These are phyloP conservation scores for Talaromyces liani DNA, from an alignment of 495 filamentous ascomycete genomes.

Conservation along the genomic window DNA sequence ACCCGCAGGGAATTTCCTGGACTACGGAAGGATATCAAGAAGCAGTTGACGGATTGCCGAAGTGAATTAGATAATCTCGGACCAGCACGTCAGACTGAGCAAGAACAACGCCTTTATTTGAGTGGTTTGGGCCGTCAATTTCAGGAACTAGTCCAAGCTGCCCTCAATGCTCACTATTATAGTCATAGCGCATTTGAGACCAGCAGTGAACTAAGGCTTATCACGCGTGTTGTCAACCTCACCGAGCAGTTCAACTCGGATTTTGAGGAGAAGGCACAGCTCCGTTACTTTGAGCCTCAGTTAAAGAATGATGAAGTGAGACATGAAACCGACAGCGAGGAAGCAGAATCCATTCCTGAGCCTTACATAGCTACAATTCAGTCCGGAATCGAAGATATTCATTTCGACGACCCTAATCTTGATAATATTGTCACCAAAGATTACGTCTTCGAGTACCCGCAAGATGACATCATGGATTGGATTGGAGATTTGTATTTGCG, in stretches of 20 bases:
- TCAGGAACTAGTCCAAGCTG: slow-evolving; percentile 22
- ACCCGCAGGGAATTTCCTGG: slow-evolving; percentile 44
- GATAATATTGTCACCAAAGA: slow-evolving; percentile 7
- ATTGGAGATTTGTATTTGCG: slow-evolving; percentile 13
- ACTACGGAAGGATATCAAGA: slow-evolving; percentile 32
- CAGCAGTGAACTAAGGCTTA: slow-evolving; percentile 20
- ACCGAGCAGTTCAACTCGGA: slow-evolving; percentile 18
- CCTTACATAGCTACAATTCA: background rate
- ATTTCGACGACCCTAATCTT: slow-evolving; percentile 1
- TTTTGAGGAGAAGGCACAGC: slow-evolving; percentile 29
- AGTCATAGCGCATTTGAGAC: slow-evolving; percentile 24
- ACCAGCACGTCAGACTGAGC: slow-evolving; percentile 23
- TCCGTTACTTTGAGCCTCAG: slow-evolving; percentile 7
- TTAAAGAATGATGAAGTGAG: background rate
- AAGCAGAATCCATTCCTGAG: slow-evolving; percentile 2
- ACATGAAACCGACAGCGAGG: background rate
- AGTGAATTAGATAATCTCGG: slow-evolving; percentile 32
- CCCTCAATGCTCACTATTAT: slow-evolving; percentile 34
- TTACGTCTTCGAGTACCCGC: slow-evolving; percentile 13
- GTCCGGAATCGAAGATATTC: background rate
- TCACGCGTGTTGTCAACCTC: slow-evolving; percentile 31
- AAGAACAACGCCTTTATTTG: slow-evolving; percentile 35
- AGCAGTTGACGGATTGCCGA: slow-evolving; percentile 21
- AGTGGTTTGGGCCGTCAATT: slow-evolving; percentile 27
- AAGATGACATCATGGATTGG: slow-evolving; percentile 17